Percentiles rank a stretch among this genome's conserved stretches.
Conservation (phyloP, 148 eudicot species). For the Linanthus parryae region DNA sequence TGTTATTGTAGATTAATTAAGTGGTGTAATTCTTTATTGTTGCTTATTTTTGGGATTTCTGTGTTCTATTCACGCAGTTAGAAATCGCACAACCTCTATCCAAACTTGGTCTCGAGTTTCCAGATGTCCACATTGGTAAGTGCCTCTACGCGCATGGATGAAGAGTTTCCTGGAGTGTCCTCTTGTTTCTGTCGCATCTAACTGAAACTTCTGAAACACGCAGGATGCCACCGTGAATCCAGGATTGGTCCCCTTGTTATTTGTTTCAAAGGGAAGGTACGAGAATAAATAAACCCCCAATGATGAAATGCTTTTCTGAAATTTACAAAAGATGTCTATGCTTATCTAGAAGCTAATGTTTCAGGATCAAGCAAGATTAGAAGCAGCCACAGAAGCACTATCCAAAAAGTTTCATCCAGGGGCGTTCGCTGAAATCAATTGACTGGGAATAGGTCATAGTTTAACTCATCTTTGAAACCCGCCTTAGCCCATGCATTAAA, state of each 20-base stretch:
- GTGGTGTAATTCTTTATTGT: too few relatives aligned
- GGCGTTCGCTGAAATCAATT: slow-evolving; percentile 27
- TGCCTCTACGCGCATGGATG: background rate
- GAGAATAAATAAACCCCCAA: background rate
- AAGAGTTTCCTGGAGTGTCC: background rate
- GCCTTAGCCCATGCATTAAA: too few relatives aligned
- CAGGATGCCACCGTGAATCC: slow-evolving; percentile 81
- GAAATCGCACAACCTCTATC: slow-evolving; percentile 78
- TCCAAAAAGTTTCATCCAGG: slow-evolving; percentile 47
- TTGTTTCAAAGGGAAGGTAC: slow-evolving; percentile 77
- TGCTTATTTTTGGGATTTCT: background rate
- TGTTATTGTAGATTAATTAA: too few relatives aligned
- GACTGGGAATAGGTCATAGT: too few relatives aligned
- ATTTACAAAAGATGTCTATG: background rate
- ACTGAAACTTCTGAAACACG: slow-evolving; percentile 8
- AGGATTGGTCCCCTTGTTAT: slow-evolving; percentile 66
- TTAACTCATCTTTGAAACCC: too few relatives aligned
- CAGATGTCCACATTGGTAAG: slow-evolving; percentile 78
- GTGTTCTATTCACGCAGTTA: slow-evolving; percentile 45
- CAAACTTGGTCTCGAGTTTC: slow-evolving; percentile 52
- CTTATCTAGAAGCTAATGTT: slow-evolving; percentile 1
- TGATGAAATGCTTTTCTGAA: background rate
- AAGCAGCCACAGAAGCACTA: slow-evolving; percentile 51
- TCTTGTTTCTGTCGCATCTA: slow-evolving; percentile 6
- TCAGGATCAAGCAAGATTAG: slow-evolving; percentile 63